Conservation (phyloP, 768 basidiomycete genomes). For the Amanita pseudoporphyria region DNA sequence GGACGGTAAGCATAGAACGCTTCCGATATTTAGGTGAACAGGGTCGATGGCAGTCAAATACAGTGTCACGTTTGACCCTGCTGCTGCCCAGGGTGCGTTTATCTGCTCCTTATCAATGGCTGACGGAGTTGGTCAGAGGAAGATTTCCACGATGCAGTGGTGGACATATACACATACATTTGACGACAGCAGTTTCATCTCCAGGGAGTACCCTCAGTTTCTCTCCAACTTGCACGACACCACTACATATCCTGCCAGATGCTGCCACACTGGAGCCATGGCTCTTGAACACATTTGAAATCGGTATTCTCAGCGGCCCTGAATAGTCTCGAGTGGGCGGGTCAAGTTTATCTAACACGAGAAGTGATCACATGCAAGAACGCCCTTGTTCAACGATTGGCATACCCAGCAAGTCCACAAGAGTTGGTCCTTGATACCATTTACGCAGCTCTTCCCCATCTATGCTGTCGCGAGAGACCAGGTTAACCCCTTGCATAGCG, state of each 20-base stretch:
- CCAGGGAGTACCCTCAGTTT: conserved; percentile 80
- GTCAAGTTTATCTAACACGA: conserved; percentile 59
- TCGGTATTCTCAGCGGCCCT: conserved; percentile 74
- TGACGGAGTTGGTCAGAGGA: conserved; percentile 20
- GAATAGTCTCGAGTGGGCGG: conserved; percentile 73
- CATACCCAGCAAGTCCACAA: conserved; percentile 78
- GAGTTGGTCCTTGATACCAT: conserved; percentile 85
- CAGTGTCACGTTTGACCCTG: conserved; percentile 84
- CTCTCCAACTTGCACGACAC: conserved; percentile 90
- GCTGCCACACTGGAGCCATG: conserved; percentile 71
- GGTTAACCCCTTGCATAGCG: conserved; percentile 85
- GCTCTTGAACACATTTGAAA: conserved; percentile 93
- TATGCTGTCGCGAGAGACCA: conserved; percentile 41
- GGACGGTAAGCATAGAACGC: conserved; percentile 71
- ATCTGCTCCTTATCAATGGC: conserved; percentile 82
- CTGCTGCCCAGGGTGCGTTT: conserved; percentile 75
- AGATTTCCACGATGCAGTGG: not conserved
- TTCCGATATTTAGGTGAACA: conserved; percentile 79
- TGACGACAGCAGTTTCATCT: conserved; percentile 80
- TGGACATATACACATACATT: conserved; percentile 31
- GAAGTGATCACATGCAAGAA: not conserved
- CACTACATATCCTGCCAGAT: conserved; percentile 76
- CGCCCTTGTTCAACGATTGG: not conserved
- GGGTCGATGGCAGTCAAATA: conserved; percentile 80
- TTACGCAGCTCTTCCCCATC: conserved; percentile 35